phyloP scores from a whole-genome alignment of 2,329 filamentous ascomycete species.

The Neonectria sp. region DNA sequence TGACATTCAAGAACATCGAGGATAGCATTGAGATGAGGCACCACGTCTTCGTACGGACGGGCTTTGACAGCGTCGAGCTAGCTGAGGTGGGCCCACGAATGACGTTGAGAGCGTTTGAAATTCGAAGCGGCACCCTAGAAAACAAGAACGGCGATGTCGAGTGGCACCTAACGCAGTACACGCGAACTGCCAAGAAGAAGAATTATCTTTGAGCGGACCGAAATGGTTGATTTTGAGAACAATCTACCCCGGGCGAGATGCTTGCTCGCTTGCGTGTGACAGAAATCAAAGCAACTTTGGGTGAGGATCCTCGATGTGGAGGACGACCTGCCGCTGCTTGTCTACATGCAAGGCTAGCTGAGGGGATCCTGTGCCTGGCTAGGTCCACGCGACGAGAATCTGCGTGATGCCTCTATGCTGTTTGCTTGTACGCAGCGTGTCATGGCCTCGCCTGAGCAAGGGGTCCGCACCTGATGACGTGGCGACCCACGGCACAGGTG shows the following conservation, averaged over 20 bases:
- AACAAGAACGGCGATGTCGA: slow-evolving; percentile 97
- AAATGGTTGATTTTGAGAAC: not conserved
- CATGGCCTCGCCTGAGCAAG: not conserved
- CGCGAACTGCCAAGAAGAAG: slow-evolving; percentile 93
- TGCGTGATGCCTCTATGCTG: not conserved
- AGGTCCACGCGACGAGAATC: not conserved
- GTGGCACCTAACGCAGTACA: slow-evolving; percentile 97
- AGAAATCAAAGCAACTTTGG: not conserved
- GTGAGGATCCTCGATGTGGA: not conserved
- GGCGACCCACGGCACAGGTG: slow-evolving; percentile 16
- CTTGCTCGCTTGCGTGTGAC: not conserved
- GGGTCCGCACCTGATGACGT: slow-evolving; percentile 9
- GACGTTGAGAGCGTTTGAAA: slow-evolving; percentile 98
- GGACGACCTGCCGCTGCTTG: not conserved
- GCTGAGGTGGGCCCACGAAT: slow-evolving; percentile 93
- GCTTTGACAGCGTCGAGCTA: slow-evolving; percentile 89
- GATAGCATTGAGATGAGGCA: slow-evolving; percentile 91
- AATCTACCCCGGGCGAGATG: not conserved
- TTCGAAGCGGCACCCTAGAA: slow-evolving; percentile 90
- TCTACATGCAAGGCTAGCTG: slow-evolving; percentile 2
- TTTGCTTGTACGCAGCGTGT: not conserved
- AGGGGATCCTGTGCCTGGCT: not conserved
- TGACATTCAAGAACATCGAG: slow-evolving; percentile 95
- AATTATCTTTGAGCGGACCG: slow-evolving; percentile 82
- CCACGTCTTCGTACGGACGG: slow-evolving; percentile 91